Percentiles rank a stretch among this genome's conserved stretches.
These are phyloP conservation scores for Starmerella bombicola DNA, from an alignment of 805 yeast genomes.

Conservation along the genomic window DNA sequence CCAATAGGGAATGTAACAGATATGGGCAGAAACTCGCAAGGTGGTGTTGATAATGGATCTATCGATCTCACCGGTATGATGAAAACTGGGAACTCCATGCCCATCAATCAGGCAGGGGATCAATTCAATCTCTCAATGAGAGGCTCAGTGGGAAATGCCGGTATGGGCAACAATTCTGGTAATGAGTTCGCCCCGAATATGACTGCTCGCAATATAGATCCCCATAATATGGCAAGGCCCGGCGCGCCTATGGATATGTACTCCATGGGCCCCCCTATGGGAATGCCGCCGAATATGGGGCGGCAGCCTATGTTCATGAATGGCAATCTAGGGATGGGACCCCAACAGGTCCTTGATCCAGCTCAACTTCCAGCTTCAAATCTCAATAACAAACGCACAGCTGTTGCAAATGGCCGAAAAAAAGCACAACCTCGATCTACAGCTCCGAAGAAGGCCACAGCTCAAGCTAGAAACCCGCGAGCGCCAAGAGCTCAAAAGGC, in stretches of 20 bases:
- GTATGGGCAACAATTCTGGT: too few species aligned
- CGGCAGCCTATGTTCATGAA: not conserved
- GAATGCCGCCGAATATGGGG: not conserved
- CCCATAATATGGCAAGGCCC: not conserved
- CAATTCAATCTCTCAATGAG: not conserved
- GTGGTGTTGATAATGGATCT: not conserved
- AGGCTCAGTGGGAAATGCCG: too few species aligned
- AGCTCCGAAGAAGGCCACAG: constrained; percentile 1
- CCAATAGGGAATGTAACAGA: not conserved
- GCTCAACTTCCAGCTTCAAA: not conserved
- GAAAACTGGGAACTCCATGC: not conserved
- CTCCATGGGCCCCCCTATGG: not conserved
- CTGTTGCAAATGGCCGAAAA: not conserved
- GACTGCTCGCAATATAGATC: not conserved
- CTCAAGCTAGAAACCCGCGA: not conserved
- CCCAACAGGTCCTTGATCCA: constrained; percentile 1
- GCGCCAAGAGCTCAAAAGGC: not conserved
- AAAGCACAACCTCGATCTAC: constrained; percentile 1
- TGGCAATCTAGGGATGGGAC: not conserved
- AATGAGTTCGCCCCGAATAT: not conserved
- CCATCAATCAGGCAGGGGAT: not conserved
- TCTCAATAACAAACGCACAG: not conserved
- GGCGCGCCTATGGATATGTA: not conserved
- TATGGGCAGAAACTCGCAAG: not conserved
- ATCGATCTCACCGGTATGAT: not conserved